phyloP scores from a whole-genome alignment of 2,329 filamentous ascomycete genomes.

The Corynespora cassiicola region DNA sequence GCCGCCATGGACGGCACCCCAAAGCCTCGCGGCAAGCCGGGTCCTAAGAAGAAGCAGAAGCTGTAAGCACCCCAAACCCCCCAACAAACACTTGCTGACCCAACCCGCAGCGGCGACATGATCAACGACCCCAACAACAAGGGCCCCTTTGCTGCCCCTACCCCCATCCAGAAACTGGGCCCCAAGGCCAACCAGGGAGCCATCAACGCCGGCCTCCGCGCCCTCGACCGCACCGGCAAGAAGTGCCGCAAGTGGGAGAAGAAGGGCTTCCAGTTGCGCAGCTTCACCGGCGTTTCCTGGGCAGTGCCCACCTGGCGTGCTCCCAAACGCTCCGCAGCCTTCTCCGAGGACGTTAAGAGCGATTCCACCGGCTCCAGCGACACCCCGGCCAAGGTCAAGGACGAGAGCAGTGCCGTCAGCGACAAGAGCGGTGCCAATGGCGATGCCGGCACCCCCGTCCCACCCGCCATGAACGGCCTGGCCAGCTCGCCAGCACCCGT shows the following conservation, averaged over 20 bases:
- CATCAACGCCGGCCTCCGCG: constrained; percentile 94
- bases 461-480: constrained; percentile 49
- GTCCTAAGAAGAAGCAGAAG: constrained; percentile 94
- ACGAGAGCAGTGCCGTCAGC: constrained; percentile 65
- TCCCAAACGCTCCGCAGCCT: constrained; percentile 63
- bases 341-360: constrained; percentile 67
- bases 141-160: constrained; percentile 48
- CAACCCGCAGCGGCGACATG: constrained; percentile 54
- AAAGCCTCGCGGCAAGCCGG: constrained; percentile 85
- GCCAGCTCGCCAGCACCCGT: constrained; percentile 60
- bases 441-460: constrained; percentile 51
- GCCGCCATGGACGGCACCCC: constrained; percentile 65
- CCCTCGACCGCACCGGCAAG: constrained; percentile 88
- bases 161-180: constrained; percentile 78
- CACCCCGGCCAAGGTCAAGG: constrained; percentile 62
- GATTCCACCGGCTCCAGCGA: constrained; percentile 63
- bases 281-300: constrained; percentile 89
- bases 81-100: constrained; percentile 28
- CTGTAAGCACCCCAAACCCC: constrained; percentile 69
- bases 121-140: constrained; percentile 51
- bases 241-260: constrained; percentile 92
- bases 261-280: constrained; percentile 84
- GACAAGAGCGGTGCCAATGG: constrained; percentile 66
- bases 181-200: constrained; percentile 97
- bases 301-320: constrained; percentile 83